These are phyloP conservation scores for Amanita subjunquillea DNA, from an alignment of 768 basidiomycete genomes.

Conservation along the genomic window DNA sequence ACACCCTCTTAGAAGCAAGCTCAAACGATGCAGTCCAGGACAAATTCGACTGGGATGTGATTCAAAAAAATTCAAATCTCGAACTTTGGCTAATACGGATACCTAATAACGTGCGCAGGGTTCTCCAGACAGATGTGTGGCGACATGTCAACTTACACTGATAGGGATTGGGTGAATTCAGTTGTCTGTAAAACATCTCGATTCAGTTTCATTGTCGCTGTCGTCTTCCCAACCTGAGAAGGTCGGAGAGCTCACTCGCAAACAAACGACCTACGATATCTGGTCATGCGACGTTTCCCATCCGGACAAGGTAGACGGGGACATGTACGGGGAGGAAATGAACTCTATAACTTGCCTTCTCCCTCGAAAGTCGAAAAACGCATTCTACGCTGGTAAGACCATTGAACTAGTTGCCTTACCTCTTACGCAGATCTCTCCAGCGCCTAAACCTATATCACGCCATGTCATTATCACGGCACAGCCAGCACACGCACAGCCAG, in stretches of 20 bases:
- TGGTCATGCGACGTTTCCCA: slow-evolving; percentile 30
- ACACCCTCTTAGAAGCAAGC: slow-evolving; percentile 16
- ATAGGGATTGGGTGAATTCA: slow-evolving; percentile 14
- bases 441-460: slow-evolving; percentile 36
- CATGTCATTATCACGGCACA: slow-evolving; percentile 50
- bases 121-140: background rate
- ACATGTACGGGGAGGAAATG: slow-evolving; percentile 48
- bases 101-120: slow-evolving; percentile 50
- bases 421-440: background rate
- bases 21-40: slow-evolving; percentile 32
- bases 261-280: slow-evolving; percentile 48
- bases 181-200: slow-evolving; percentile 60
- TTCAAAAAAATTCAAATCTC: slow-evolving; percentile 43
- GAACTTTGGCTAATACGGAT: slow-evolving; percentile 67
- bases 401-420: background rate
- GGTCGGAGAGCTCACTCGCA: slow-evolving; percentile 42
- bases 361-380: slow-evolving; percentile 49
- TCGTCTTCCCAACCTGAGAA: slow-evolving; percentile 22
- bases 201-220: slow-evolving; percentile 36
- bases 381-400: slow-evolving; percentile 43
- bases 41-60: slow-evolving; percentile 56
- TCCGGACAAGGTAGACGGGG: slow-evolving; percentile 20
- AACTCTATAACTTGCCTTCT: slow-evolving; percentile 50
- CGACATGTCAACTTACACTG: background rate
- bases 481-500: slow-evolving; percentile 18